Conservation (phyloP, 768 basidiomycete species). For the Boletus sp. region DNA sequence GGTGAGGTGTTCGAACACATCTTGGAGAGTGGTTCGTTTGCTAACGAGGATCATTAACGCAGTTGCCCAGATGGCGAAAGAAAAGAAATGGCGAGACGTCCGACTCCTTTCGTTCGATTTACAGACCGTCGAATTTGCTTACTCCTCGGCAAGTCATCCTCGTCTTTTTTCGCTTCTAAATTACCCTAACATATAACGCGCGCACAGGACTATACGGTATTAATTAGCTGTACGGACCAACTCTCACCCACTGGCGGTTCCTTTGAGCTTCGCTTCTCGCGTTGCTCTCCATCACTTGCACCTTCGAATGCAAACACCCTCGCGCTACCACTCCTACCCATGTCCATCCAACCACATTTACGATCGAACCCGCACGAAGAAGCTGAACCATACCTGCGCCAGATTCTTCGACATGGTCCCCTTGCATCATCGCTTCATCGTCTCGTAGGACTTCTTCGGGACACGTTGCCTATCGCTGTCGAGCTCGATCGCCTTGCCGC, state of each 20-base stretch:
- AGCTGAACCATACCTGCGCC: conserved; percentile 72
- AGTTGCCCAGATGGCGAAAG: conserved; percentile 85
- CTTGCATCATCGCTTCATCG: conserved; percentile 64
- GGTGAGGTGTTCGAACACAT: conserved; percentile 41
- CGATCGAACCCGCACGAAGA: conserved; percentile 72
- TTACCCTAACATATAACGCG: not conserved
- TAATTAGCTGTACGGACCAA: conserved; percentile 78
- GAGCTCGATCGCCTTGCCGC: conserved; percentile 59
- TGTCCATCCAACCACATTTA: conserved; percentile 29
- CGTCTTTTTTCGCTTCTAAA: not conserved
- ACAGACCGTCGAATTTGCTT: conserved; percentile 88
- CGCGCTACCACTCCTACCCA: conserved; percentile 27
- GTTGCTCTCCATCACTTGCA: conserved; percentile 30
- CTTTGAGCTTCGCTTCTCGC: conserved; percentile 73
- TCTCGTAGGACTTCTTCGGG: conserved; percentile 66
- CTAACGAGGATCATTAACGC: not conserved
- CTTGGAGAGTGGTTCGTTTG: not conserved
- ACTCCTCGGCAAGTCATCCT: conserved; percentile 50
- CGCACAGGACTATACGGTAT: conserved; percentile 67
- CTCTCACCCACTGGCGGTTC: conserved; percentile 65
- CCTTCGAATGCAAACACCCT: conserved; percentile 17
- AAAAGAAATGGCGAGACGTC: conserved; percentile 70
- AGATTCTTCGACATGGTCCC: conserved; percentile 65
- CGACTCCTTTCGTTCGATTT: conserved; percentile 87
- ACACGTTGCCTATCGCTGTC: conserved; percentile 74